Evolutionary conservation across 495 filamentous ascomycete species (phyloP).

Genomic region (Pseudoneurospora amorphoporcata): DNA sequence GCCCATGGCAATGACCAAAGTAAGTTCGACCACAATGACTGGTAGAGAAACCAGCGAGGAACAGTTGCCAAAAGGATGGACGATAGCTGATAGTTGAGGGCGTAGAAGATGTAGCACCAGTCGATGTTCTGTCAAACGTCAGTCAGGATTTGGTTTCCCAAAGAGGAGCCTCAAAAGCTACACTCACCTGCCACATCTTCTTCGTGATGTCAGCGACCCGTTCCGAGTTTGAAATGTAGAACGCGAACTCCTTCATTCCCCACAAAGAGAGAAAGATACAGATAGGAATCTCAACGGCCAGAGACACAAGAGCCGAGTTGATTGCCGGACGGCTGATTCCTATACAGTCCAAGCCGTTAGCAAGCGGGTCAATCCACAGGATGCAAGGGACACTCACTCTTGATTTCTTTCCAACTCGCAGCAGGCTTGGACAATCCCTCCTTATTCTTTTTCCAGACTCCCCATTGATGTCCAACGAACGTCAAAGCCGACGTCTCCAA

Average conservation of each 20-base stretch:
- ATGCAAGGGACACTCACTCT: not conserved
- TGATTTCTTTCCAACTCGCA: not conserved
- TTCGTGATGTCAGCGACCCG: slow-evolving; percentile 50
- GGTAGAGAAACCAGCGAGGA: slow-evolving; percentile 58
- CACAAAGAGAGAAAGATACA: slow-evolving; percentile 51
- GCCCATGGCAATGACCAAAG: slow-evolving; percentile 64
- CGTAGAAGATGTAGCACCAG: slow-evolving; percentile 73
- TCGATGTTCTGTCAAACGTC: slow-evolving; percentile 39
- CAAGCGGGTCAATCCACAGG: not conserved
- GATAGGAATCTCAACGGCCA: slow-evolving; percentile 48
- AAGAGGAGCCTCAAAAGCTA: not conserved
- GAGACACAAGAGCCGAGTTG: slow-evolving; percentile 45
- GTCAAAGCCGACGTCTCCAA: slow-evolving; percentile 54
- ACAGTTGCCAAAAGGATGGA: slow-evolving; percentile 54
- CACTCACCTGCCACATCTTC: slow-evolving; percentile 49
- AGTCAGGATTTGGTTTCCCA: not conserved
- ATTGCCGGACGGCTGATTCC: slow-evolving; percentile 1
- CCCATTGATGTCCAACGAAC: slow-evolving; percentile 63
- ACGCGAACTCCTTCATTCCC: slow-evolving; percentile 49
- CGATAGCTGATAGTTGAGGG: slow-evolving; percentile 51
- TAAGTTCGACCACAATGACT: slow-evolving; percentile 54
- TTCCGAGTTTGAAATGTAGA: slow-evolving; percentile 44
- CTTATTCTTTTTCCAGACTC: slow-evolving; percentile 34
- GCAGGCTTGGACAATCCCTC: not conserved
- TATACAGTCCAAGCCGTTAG: not conserved